Base-by-base conservation (phyloP, 2,329 filamentous ascomycete genomes). In the Ceratocystis variospora region DNA sequence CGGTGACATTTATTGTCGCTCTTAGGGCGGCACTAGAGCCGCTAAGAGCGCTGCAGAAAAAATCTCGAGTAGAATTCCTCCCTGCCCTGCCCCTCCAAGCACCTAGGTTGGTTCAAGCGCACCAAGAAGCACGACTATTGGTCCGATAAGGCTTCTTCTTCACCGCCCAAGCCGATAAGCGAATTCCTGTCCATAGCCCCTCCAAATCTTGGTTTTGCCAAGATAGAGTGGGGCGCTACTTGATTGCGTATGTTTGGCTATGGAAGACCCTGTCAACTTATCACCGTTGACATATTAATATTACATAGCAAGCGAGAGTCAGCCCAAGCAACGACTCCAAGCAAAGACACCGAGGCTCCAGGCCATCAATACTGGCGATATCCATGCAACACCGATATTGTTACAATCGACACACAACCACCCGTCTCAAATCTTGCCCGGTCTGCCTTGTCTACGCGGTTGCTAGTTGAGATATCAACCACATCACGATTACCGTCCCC, bases 161-260 rank as follows among this genome's bases (percentile, higher is more conserved):
- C 66, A 67, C 66, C 66, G 66, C 66, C 53, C 22, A 28, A n/a
- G 15, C 1, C 37, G 28, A 67, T 48, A 41, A 57, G 55, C 45
- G 6, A 19, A 50, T 67, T 67, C 37, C 53, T 67, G 66, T 62
- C 62, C 45, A 44, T 31, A 8, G 46, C 63, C 63, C 63, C 63
- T 64, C 63, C 50, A 67, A 61, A n/a, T 5, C 33, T 33, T 59
- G 31, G 55, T 28, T 31, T n/a, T 59, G 55, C 55, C 37, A 41
- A 5, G 19, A 37, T 17, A 31, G 31, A 41, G 55, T 59, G 55
- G 55, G 55, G 55, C 28, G 15, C 28, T 31, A 15, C 15, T 8
- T 31, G 55, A 37, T 59, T 33, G 28, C 4, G 22, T 57, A 33
- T 31, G 28, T 3, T 37, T 37, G 55, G 28, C 55, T 7, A 22